Evolutionary conservation across 345 rosid genomes (phyloP), one percentile per base, ranked within the genome.

Genomic region (Noccaea bulbosa): DNA sequence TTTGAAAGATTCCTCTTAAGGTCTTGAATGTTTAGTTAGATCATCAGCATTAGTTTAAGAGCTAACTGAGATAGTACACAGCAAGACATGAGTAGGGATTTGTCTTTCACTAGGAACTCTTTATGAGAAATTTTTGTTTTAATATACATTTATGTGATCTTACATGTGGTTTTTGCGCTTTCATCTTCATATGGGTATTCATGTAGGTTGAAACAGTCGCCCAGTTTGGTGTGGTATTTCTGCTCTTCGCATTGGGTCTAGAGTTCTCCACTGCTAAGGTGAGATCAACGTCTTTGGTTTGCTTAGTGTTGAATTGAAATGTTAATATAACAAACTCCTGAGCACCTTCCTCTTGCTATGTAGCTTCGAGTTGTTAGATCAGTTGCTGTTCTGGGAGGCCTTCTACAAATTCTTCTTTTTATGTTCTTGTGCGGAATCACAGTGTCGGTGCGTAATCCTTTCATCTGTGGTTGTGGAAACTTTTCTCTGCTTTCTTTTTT

Each of bases 171-270:
- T 54, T 62, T 62, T 38, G 30, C 64, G n/a, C 44, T 53, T 61
- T 43, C 5, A 34, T 47, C 14, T 70, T 70, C 11, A 59, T 72
- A 59, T 40, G 38, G 11, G 35, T 40, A 38, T 38, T 6, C 12
- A 35, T 71, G 39, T 62, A 92, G 98, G 96, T 93, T 75, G 98
- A 90, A 84, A 93, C 98, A 9, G 98, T 88, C 47, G 98, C 97
- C 67, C 98, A 93, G 76, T 93, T 93, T 77, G 98, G 98, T 71
- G 98, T 92, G 46, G 74, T 93, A 71, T 88, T 90, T 78, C 88
- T 93, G 75, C 93, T 92, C 75, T 93, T 93, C 64, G 98, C 96
- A 17, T 71, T 90, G 76, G 97, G 98, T 69, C 79, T 93, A 67
- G 98, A 93, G 80, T 92, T 92, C 78, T 90, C 98, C 20, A 72